phyloP scores from a whole-genome alignment of 225 moss, liverwort and hornwort genomes.

The Straminergon stramineum region DNA sequence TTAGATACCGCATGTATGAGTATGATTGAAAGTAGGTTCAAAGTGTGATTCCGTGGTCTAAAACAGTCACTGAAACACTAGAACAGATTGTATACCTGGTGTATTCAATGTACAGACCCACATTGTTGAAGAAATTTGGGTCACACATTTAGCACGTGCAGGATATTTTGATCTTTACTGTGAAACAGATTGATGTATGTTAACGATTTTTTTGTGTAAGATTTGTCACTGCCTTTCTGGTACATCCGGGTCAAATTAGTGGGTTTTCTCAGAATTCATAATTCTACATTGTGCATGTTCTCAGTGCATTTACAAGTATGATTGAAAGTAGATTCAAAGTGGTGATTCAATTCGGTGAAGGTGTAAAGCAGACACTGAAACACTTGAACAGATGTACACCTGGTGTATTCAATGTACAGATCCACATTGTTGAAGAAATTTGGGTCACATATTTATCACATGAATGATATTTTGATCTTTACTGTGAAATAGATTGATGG shows the following conservation, averaged over 20 bases:
- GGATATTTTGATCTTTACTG: no score
- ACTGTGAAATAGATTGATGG: neutral
- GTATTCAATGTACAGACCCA: no score
- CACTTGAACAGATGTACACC: neutral
- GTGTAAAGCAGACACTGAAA: neutral
- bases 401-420: neutral
- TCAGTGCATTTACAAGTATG: neutral
- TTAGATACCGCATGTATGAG: neutral
- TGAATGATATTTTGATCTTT: neutral
- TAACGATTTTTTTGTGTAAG: no score
- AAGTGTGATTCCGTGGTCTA: neutral
- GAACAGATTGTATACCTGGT: neutral
- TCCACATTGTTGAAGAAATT: neutral
- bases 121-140: no score
- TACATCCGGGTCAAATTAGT: no score
- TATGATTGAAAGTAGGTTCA: neutral
- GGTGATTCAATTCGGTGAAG: neutral
- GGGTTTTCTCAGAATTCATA: no score
- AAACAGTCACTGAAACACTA: neutral
- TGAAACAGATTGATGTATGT: no score
- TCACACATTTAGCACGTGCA: no score
- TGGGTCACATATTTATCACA: neutral
- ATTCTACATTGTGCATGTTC: no score
- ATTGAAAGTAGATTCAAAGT: neutral
- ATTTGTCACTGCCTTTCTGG: no score